These are phyloP conservation scores for Suillus spraguei DNA, from an alignment of 768 basidiomycete species.

Conservation along the genomic window DNA sequence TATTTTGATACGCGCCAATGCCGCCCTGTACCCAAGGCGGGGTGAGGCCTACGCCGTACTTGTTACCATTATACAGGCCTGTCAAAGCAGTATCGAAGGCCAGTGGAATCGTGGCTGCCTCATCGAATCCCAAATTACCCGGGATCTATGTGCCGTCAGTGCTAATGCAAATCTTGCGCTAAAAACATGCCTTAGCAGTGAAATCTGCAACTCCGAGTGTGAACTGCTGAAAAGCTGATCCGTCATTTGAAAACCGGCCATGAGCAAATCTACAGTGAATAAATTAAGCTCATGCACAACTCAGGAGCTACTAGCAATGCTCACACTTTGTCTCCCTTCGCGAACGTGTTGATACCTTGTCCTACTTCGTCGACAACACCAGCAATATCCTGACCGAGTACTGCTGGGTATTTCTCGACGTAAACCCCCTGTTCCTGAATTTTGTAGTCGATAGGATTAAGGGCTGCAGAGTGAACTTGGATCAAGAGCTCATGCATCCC, in stretches of 20 bases:
- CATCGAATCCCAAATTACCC: slow-evolving; percentile 42
- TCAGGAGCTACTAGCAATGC: slow-evolving; percentile 10
- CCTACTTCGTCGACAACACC: slow-evolving; percentile 44
- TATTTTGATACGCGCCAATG: slow-evolving; percentile 39
- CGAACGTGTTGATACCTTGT: slow-evolving; percentile 34
- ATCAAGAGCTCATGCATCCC: slow-evolving; percentile 44
- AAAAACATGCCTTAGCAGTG: slow-evolving; percentile 38
- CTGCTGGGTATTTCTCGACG: slow-evolving; percentile 36
- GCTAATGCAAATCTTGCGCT: slow-evolving; percentile 5
- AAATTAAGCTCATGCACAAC: slow-evolving; percentile 12
- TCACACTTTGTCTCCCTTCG: slow-evolving; percentile 45
- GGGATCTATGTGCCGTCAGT: slow-evolving; percentile 41
- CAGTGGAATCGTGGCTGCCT: slow-evolving; percentile 49
- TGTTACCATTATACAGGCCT: slow-evolving; percentile 43
- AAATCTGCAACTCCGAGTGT: slow-evolving; percentile 33
- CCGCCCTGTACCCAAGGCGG: slow-evolving; percentile 38
- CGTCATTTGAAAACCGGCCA: slow-evolving; percentile 31
- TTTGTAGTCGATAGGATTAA: slow-evolving; percentile 52
- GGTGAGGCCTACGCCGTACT: slow-evolving; percentile 41
- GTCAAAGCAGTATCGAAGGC: slow-evolving; percentile 48
- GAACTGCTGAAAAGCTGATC: slow-evolving; percentile 43
- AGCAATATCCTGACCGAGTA: slow-evolving; percentile 38
- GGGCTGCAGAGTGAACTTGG: slow-evolving; percentile 38
- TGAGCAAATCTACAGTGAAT: slow-evolving; percentile 34
- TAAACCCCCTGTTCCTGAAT: slow-evolving; percentile 35